phyloP scores from a whole-genome alignment of 2,329 filamentous ascomycete genomes.

The Colletotrichum higginsianum region DNA sequence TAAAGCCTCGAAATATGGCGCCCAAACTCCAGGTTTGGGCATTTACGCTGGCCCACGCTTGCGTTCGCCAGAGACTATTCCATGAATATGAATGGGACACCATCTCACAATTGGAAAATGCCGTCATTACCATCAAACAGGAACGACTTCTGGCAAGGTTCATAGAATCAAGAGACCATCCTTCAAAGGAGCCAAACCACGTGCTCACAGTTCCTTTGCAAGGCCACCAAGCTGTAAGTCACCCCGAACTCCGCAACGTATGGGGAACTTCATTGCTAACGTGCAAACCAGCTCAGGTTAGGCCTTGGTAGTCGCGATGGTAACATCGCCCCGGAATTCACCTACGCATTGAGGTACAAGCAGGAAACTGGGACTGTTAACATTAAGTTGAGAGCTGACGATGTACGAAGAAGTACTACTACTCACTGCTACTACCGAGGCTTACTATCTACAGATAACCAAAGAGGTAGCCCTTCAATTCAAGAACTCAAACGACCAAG shows the following conservation, averaged over 20 bases:
- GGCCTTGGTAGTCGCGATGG: conserved; percentile 15
- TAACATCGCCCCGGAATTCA: not conserved
- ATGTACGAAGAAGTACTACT: not conserved
- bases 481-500: conserved; percentile 13
- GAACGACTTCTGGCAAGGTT: conserved; percentile 4
- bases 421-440: not conserved
- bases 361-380: not conserved
- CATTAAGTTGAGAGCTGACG: not conserved
- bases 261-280: not conserved
- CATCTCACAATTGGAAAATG: conserved; percentile 7
- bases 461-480: conserved; percentile 10
- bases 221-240: conserved; percentile 3
- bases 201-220: conserved; percentile 13
- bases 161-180: not conserved
- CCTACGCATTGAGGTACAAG: conserved; percentile 3
- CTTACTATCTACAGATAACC: conserved; percentile 3
- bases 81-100: conserved; percentile 3
- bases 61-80: not conserved
- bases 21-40: conserved; percentile 16
- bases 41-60: conserved; percentile 5
- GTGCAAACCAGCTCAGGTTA: conserved; percentile 1
- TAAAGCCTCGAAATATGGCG: not conserved
- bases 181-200: conserved; percentile 12
- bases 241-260: too few species aligned
- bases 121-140: conserved; percentile 13